Evolutionary conservation across 768 basidiomycete genomes (phyloP).

Genomic region (Goffeauzyma gilvescens): DNA sequence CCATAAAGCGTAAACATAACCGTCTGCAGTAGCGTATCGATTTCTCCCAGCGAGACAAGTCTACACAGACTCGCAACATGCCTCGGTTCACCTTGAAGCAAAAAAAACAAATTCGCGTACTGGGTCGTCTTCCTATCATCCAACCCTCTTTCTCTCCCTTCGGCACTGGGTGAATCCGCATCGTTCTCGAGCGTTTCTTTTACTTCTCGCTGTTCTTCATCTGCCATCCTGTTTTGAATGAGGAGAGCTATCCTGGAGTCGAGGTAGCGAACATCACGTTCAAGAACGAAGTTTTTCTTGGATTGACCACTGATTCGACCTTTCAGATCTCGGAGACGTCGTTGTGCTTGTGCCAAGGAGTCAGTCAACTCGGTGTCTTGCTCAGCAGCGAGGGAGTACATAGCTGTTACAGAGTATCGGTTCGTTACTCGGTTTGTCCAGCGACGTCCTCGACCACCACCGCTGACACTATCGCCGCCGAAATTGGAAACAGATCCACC

Average conservation of each 20-base stretch:
- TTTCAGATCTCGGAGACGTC: conserved; percentile 87
- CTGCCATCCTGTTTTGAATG: conserved; percentile 95
- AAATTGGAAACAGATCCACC: no score
- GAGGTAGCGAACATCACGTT: conserved; percentile 93
- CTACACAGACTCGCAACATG: conserved; percentile 93
- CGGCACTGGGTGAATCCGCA: conserved; percentile 50
- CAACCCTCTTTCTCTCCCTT: neutral
- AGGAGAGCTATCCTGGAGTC: conserved; percentile 91
- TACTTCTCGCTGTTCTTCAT: conserved; percentile 90
- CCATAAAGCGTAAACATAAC: conserved; percentile 99
- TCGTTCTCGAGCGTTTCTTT: conserved; percentile 91
- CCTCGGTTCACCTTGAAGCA: conserved; percentile 90
- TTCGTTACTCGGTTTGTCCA: conserved; percentile 67
- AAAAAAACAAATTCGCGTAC: conserved; percentile 97
- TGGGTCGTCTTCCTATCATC: conserved; percentile 42
- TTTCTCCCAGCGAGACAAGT: conserved; percentile 85
- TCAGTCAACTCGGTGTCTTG: conserved; percentile 97
- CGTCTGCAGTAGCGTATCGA: conserved; percentile 95
- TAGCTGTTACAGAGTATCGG: conserved; percentile 82
- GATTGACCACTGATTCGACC: conserved; percentile 92
- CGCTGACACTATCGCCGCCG: no score
- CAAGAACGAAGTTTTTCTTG: conserved; percentile 99
- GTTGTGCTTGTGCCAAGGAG: conserved; percentile 93
- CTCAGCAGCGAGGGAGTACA: conserved; percentile 96
- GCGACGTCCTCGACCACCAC: no score